phyloP scores from a whole-genome alignment of 139 green algal species.

The Tetraselmis chui region DNA sequence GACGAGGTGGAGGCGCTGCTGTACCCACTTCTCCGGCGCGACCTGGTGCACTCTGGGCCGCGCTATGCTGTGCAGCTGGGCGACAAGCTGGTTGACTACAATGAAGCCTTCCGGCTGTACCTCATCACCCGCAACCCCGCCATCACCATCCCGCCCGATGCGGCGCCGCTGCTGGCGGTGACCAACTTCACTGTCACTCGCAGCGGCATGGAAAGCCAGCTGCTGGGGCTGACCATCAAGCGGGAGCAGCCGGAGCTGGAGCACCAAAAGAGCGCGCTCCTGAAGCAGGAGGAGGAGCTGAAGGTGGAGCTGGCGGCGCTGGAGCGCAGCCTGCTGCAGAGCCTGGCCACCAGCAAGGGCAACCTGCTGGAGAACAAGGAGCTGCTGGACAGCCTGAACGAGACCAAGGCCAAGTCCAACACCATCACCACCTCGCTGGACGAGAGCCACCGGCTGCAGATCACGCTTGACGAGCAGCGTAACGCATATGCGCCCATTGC shows the following conservation, averaged over 20 bases:
- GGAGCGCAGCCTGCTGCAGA: slow-evolving; percentile 53
- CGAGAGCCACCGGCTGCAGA: slow-evolving; percentile 43
- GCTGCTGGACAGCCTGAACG: slow-evolving; percentile 64
- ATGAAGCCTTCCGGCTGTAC: slow-evolving; percentile 66
- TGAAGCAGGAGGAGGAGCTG: slow-evolving; percentile 55
- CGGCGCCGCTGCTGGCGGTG: slow-evolving; percentile 40
- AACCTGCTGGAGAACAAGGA: slow-evolving; percentile 72
- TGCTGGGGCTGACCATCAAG: slow-evolving; percentile 64
- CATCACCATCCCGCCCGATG: slow-evolving; percentile 49
- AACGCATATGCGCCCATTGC: slow-evolving; percentile 58
- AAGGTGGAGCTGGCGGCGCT: slow-evolving; percentile 60
- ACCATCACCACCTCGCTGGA: slow-evolving; percentile 46
- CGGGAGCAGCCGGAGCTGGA: slow-evolving; percentile 73
- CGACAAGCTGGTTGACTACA: slow-evolving; percentile 67
- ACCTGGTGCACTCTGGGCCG: slow-evolving; percentile 46
- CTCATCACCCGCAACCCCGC: slow-evolving; percentile 63
- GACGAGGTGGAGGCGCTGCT: slow-evolving; percentile 67
- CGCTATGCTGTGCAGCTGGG: slow-evolving; percentile 35
- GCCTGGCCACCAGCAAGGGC: slow-evolving; percentile 44
- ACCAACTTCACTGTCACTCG: slow-evolving; percentile 71
- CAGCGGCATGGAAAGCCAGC: slow-evolving; percentile 36
- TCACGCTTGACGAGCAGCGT: slow-evolving; percentile 54
- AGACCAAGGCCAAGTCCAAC: slow-evolving; percentile 57
- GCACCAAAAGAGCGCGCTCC: slow-evolving; percentile 53
- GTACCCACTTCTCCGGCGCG: slow-evolving; percentile 53